Conservation (phyloP, 345 rosid genomes). For the Salix viminalis region DNA sequence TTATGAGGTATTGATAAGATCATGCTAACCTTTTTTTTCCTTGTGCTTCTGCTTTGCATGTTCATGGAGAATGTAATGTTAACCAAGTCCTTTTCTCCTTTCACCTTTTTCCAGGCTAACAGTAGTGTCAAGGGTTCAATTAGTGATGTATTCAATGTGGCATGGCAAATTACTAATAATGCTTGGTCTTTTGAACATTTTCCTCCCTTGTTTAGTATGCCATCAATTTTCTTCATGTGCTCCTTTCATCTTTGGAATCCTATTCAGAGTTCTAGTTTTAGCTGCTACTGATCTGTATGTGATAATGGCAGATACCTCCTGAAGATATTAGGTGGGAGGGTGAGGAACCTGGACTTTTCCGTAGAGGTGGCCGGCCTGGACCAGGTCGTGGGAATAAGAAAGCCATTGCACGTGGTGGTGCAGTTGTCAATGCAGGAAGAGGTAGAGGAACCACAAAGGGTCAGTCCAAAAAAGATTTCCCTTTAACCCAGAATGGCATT, state of each 20-base stretch:
- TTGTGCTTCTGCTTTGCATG: neutral
- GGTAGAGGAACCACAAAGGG: slow-evolving; percentile 67
- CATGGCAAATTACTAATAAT: neutral
- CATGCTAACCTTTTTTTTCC: neutral
- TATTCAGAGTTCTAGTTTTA: neutral
- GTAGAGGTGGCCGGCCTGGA: slow-evolving; percentile 73
- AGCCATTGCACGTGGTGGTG: slow-evolving; percentile 64
- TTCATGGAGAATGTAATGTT: neutral
- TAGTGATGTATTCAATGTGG: neutral
- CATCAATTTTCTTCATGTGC: neutral
- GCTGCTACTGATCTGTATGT: neutral
- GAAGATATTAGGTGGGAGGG: slow-evolving; percentile 92
- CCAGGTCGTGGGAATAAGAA: slow-evolving; percentile 73
- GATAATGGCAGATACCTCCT: slow-evolving; percentile 58
- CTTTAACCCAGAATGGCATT: slow-evolving; percentile 59
- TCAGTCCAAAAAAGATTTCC: slow-evolving; percentile 47
- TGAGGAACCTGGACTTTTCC: slow-evolving; percentile 63
- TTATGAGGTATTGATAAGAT: neutral
- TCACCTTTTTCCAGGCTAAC: neutral
- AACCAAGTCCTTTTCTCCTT: neutral
- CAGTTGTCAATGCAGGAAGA: slow-evolving; percentile 54
- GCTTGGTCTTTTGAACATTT: neutral
- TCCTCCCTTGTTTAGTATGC: neutral
- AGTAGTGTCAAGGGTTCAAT: neutral
- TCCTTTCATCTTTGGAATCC: neutral